Evolutionary conservation across 2,329 filamentous ascomycete species (phyloP), one percentile per base, ranked within the genome.

Genomic region (Gliomastix tumulicola): DNA sequence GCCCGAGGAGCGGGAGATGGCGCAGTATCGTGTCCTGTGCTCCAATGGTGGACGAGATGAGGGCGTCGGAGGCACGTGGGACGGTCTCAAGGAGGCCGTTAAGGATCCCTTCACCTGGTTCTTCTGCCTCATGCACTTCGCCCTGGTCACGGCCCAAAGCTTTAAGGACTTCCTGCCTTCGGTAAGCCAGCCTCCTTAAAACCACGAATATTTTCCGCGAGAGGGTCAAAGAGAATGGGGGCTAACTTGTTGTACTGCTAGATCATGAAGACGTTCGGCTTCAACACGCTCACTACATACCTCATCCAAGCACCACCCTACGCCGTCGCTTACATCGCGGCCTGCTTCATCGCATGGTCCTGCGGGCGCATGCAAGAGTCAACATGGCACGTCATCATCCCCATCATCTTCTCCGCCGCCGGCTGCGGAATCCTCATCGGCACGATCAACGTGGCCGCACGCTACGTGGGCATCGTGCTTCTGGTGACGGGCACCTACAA

Each of bases 161-260:
- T 60, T 61, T 45, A 62, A 62, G 37, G 59, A 59, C 40, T 66
- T 65, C 50, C 50, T 62, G 41, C 63, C 63, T 11, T 65, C 63
- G 40, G 48, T 50, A 43, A 35, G 47, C 38, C 7, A 19, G 16
- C 16, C 12, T 32, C 10, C 16, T 17, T 32, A 11, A 13, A 22
- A 31, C 9, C 9, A 9, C n/a, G 9, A 25, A 9, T 25, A 25
- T 25, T 9, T 25, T 25, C n/a, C 22, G n/a, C n/a, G 22, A 9
- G 11, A 17, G 9, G 11, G 9, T 12, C 11, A 10, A 32, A 8
- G 12, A 19, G 16, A 6, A n/a, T n/a, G n/a, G n/a, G n/a, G n/a
- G n/a, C n/a, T n/a, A n/a, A n/a, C n/a, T n/a, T n/a, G n/a, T n/a
- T n/a, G n/a, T n/a, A n/a, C n/a, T n/a, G n/a, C n/a, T 28, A 50